phyloP scores from a whole-genome alignment of 2,329 filamentous ascomycete species.

The Cryoendolithus antarcticus region DNA sequence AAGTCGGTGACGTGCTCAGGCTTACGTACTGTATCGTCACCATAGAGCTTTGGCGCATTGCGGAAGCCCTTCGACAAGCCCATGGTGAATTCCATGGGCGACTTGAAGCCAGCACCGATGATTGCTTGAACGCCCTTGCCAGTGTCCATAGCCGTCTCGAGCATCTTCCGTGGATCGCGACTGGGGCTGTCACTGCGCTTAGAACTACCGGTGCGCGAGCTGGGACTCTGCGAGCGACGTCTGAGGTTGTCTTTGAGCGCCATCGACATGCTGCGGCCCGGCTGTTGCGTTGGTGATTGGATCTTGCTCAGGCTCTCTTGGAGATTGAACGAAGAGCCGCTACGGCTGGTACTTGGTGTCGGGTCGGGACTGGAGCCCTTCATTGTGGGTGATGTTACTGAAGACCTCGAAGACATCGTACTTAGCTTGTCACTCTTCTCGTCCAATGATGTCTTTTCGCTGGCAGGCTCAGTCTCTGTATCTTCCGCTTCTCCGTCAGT shows the following conservation, averaged over 20 bases:
- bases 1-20: conserved; percentile 67
- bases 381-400: not conserved
- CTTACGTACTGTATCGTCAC: conserved; percentile 70
- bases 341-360: conserved; percentile 10
- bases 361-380: conserved; percentile 5
- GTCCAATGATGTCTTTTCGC: not conserved
- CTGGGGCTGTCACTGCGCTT: conserved; percentile 1
- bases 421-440: not conserved
- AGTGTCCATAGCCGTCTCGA: conserved; percentile 21
- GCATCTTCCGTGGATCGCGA: conserved; percentile 6
- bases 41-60: conserved; percentile 75
- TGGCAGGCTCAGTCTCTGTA: not conserved
- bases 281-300: conserved; percentile 7
- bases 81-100: conserved; percentile 76
- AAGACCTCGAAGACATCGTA: not conserved
- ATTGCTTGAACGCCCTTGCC: conserved; percentile 25
- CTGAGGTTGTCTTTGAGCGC: conserved; percentile 10
- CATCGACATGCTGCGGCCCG: conserved; percentile 11
- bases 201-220: not conserved
- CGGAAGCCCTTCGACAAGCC: conserved; percentile 76
- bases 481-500: not conserved
- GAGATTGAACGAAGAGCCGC: conserved; percentile 18
- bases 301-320: conserved; percentile 18
- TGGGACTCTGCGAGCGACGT: not conserved
- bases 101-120: conserved; percentile 42